A percentile compares a stretch with the other conserved stretches of the same genome.
Evolutionary conservation across 768 basidiomycete species (phyloP).

Genomic region (Strobilomyces confusus): DNA sequence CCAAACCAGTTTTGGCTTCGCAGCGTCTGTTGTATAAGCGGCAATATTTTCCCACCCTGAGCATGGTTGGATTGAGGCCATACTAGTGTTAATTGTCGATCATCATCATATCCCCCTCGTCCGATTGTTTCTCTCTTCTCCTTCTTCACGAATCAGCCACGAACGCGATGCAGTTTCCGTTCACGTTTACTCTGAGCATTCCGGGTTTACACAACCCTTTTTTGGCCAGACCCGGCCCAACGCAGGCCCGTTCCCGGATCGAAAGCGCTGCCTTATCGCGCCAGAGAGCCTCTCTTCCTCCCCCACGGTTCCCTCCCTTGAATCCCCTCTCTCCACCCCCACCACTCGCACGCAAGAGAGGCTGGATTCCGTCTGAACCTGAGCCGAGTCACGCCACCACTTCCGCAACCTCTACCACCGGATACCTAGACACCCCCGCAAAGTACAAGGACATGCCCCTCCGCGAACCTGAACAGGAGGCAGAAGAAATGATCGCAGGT

Average conservation of each 20-base stretch:
- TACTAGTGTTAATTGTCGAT: background rate
- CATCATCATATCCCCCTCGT: background rate
- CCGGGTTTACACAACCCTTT: conserved; percentile 71
- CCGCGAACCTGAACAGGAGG: conserved; percentile 34
- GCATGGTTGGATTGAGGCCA: background rate
- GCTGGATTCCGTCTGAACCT: conserved; percentile 65
- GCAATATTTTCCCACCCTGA: conserved; percentile 7
- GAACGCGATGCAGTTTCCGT: conserved; percentile 54
- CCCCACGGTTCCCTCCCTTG: conserved; percentile 12
- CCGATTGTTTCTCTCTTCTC: background rate
- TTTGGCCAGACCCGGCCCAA: conserved; percentile 26
- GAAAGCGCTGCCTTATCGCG: conserved; percentile 25
- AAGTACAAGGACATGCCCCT: conserved; percentile 46
- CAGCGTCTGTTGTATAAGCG: background rate
- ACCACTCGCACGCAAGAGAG: conserved; percentile 53
- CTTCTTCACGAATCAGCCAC: conserved; percentile 24
- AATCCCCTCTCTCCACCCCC: conserved; percentile 34
- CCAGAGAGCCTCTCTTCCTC: conserved; percentile 15
- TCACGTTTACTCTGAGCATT: conserved; percentile 65
- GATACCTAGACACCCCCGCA: conserved; percentile 67
- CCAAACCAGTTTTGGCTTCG: no score
- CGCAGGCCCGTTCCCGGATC: conserved; percentile 20
- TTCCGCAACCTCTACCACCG: conserved; percentile 50
- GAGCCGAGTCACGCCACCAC: conserved; percentile 52
- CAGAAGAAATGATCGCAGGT: conserved; percentile 47